Percentiles rank a stretch among this genome's conserved stretches.
These are phyloP conservation scores for Eimeria maxima DNA, from an alignment of 169 alveolate species.

Conservation along the genomic window DNA sequence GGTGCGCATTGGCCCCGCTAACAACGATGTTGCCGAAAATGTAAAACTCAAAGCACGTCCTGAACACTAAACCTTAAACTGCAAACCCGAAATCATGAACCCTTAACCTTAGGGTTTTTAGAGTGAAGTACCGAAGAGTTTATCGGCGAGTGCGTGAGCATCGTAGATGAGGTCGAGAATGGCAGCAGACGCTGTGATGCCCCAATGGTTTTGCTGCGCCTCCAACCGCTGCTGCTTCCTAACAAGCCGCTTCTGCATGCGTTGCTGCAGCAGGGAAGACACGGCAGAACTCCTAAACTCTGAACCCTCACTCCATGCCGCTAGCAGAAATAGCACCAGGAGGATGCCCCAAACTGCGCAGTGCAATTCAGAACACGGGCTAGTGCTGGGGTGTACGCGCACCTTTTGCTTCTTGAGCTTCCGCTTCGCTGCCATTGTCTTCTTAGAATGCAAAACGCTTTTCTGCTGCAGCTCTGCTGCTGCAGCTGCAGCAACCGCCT, in stretches of 20 bases:
- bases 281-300: background rate
- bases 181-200: constrained; percentile 55
- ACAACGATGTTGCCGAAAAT: background rate
- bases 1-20: no score
- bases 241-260: constrained; percentile 44
- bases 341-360: background rate
- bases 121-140: constrained; percentile 84
- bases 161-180: constrained; percentile 91
- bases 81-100: background rate
- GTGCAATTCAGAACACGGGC: background rate
- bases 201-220: constrained; percentile 56
- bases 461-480: constrained; percentile 62
- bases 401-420: constrained; percentile 55
- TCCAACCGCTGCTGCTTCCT: constrained; percentile 77
- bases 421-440: constrained; percentile 51
- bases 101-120: background rate
- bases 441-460: constrained; percentile 32
- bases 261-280: constrained; percentile 38
- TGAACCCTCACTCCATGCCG: background rate
- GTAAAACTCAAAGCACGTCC: background rate
- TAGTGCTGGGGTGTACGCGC: background rate
- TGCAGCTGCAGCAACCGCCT: constrained; percentile 61
- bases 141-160: constrained; percentile 92
- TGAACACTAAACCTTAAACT: constrained; percentile 49
- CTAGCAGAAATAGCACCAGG: background rate